Evolutionary conservation across 148 eudicot species (phyloP).

Genomic region (Rhododendron simsii): DNA sequence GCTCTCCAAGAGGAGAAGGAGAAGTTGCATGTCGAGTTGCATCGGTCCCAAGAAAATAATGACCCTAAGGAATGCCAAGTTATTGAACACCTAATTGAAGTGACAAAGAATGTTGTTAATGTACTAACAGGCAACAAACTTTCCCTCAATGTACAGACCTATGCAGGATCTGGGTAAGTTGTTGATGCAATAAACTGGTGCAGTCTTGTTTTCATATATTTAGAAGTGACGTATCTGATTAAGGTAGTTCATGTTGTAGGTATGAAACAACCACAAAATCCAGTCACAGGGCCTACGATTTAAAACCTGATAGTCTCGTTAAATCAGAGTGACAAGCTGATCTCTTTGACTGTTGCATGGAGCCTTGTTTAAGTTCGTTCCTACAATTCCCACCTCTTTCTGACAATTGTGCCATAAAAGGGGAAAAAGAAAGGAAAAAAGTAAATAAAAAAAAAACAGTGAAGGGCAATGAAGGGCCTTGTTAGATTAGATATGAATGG

Average conservation of each 20-base stretch:
- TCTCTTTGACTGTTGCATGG: constrained; percentile 22
- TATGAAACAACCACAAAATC: constrained; percentile 2
- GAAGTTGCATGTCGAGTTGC: constrained; percentile 4
- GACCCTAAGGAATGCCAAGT: constrained; percentile 4
- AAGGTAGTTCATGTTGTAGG: not conserved
- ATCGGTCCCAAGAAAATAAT: not conserved
- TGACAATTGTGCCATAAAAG: not conserved
- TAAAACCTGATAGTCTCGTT: not conserved
- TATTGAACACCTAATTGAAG: constrained; percentile 1
- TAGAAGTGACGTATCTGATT: not conserved
- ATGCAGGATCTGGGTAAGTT: constrained; percentile 1
- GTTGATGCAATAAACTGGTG: not conserved
- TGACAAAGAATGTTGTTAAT: constrained; percentile 2
- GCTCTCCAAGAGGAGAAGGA: constrained; percentile 6
- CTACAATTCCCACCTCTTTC: not conserved
- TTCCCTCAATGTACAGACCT: not conserved
- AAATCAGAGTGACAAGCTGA: constrained; percentile 17
- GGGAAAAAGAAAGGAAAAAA: no score
- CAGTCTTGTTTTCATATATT: not conserved
- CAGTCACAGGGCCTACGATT: not conserved
- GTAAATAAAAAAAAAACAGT: not conserved
- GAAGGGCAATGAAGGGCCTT: no score
- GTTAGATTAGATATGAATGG: not conserved
- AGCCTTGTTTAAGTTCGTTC: constrained; percentile 18
- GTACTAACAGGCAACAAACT: constrained; percentile 4